Percentiles rank a stretch among this genome's conserved stretches.
These are phyloP conservation scores for Lepraria neglecta DNA, from an alignment of 495 filamentous ascomycete species.

Conservation along the genomic window DNA sequence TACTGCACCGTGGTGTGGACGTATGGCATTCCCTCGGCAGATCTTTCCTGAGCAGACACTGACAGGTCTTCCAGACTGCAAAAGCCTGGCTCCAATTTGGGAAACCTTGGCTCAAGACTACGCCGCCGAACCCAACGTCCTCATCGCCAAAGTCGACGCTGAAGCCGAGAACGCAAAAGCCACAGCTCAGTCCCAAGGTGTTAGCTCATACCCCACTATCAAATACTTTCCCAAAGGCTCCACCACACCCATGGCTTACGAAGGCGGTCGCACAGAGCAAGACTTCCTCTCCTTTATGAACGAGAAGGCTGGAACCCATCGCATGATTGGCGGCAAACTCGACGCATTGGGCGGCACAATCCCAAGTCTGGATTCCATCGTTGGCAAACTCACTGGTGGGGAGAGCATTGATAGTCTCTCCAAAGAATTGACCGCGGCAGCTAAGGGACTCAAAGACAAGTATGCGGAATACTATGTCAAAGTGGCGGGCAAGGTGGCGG, in stretches of 20 bases:
- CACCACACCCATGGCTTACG: constrained; percentile 64
- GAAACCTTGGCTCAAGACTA: constrained; percentile 83
- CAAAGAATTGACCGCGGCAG: constrained; percentile 63
- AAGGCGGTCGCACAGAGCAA: constrained; percentile 68
- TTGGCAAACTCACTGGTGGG: constrained; percentile 58
- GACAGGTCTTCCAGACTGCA: constrained; percentile 69
- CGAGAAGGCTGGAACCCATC: constrained; percentile 81
- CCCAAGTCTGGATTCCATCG: constrained; percentile 64
- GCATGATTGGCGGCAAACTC: constrained; percentile 72
- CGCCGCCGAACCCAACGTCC: constrained; percentile 62
- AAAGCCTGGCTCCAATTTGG: constrained; percentile 84
- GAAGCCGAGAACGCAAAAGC: constrained; percentile 78
- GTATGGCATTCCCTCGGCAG: constrained; percentile 51
- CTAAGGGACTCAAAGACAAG: constrained; percentile 62
- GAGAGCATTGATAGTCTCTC: constrained; percentile 52
- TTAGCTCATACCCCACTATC: constrained; percentile 89
- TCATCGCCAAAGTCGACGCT: constrained; percentile 92
- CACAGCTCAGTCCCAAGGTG: constrained; percentile 66
- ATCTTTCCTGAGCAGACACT: constrained; percentile 26
- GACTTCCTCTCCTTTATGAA: constrained; percentile 80
- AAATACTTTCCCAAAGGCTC: constrained; percentile 94
- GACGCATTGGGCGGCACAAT: constrained; percentile 77
- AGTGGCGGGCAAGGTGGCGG: constrained; percentile 74
- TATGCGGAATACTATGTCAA: constrained; percentile 92
- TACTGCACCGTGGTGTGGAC: constrained; percentile 94